Conservation (phyloP, 129 eudicot species). For the Pittosporum tobira region DNA sequence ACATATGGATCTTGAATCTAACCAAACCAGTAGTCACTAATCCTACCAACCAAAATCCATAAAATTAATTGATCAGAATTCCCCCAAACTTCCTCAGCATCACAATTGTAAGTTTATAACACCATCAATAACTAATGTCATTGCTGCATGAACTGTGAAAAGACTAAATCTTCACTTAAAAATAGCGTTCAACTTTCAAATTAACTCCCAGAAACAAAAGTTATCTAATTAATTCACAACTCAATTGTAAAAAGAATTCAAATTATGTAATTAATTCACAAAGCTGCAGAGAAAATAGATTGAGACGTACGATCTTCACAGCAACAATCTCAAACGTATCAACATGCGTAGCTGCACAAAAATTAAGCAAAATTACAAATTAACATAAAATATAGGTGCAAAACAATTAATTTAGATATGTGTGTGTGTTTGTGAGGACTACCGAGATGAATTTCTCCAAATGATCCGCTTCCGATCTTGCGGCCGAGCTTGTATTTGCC, state of each 20-base stretch:
- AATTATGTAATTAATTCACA: not conserved
- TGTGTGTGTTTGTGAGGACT: not conserved
- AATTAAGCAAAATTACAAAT: not conserved
- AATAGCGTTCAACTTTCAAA: no score
- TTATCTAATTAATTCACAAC: not conserved
- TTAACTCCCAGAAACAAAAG: not conserved
- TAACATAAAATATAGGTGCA: not conserved
- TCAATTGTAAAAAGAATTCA: not conserved
- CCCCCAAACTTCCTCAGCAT: not conserved
- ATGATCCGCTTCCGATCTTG: slow-evolving; percentile 96
- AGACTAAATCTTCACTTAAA: slow-evolving; percentile 7
- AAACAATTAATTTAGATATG: not conserved
- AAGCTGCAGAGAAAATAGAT: slow-evolving; percentile 6
- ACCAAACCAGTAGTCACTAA: not conserved
- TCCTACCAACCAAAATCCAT: not conserved
- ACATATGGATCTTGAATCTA: not conserved
- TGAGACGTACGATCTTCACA: slow-evolving; percentile 83
- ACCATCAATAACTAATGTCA: not conserved
- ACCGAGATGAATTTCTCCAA: slow-evolving; percentile 90
- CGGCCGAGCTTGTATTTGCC: slow-evolving; percentile 97
- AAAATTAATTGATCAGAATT: not conserved
- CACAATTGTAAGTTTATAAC: not conserved
- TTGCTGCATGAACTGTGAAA: not conserved
- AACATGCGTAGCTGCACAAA: slow-evolving; percentile 85
- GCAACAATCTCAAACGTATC: slow-evolving; percentile 94